Base-by-base conservation (phyloP, 176 grass and related monocot species). In the Oryza coarctata region DNA sequence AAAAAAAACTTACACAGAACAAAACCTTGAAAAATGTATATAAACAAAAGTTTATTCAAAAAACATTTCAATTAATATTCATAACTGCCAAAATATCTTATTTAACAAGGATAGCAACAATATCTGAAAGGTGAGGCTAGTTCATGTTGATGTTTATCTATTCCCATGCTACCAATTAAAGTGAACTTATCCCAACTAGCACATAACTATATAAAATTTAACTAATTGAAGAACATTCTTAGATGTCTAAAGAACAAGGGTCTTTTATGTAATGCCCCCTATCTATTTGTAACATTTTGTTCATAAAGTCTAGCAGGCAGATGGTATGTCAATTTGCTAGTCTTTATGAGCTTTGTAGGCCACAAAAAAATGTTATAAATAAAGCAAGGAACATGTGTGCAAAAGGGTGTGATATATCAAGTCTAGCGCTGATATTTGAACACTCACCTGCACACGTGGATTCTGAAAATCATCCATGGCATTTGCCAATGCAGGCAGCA, bases 381-480 rank as follows among this genome's bases (percentile, higher is more conserved):
- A 64, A 65, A 58, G 67, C 17, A 65, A 71, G 36, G 62, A 22
- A 80, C 28, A 38, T 20, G 12, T 1, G 29, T 33, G 47, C 15
- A 63, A 10, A 84, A 64, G 25, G 25, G 15, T 14, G 20, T 43
- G 71, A 23, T 60, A 57, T 17, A 72, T 73, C 38, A 66, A 75
- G 38, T 78, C 68, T 20, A 34, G 76, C 76, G 80, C n/a, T 71
- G 22, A 72, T 70, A 70, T 65, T 52, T 83, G 10, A 61, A 28
- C 17, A 81, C 84, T 89, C 72, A 74, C 95, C 89, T 99, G 97
- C 65, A 99, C 93, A 22, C 97, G 87, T 31, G 97, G 97, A 81
- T 99, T 99, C 80, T 96, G 91, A 67, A 95, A 99, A 87, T 99
- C 97, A 17, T 99, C 97, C 97, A 99, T 99, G 60, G 91, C 87